phyloP scores from a whole-genome alignment of 139 green algal genomes.

The Chlorella vulgaris region DNA sequence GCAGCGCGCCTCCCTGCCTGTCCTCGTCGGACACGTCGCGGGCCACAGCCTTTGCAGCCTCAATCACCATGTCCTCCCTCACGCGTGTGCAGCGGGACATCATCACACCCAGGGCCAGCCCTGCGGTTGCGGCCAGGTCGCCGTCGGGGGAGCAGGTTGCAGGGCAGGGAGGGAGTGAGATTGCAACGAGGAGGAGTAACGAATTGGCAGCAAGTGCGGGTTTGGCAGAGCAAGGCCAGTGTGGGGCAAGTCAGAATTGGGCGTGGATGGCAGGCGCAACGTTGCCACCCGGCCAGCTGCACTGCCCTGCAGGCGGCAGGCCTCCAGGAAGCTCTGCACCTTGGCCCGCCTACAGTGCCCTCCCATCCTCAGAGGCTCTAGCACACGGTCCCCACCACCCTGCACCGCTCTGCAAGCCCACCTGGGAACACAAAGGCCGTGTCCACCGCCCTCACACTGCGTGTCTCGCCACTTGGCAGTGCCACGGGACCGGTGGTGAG shows the following conservation, averaged over 20 bases:
- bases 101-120: slow-evolving; percentile 66
- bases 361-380: no score
- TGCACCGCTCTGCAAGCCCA: no score
- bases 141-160: neutral
- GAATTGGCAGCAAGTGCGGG: no score
- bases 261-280: no score
- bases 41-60: slow-evolving; percentile 76
- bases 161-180: neutral
- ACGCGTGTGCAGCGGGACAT: slow-evolving; percentile 71
- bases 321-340: no score
- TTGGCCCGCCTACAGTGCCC: no score
- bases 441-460: slow-evolving; percentile 32
- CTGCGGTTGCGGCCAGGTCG: slow-evolving; percentile 46
- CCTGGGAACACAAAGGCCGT: slow-evolving; percentile 56
- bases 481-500: slow-evolving; percentile 1
- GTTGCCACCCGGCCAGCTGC: no score
- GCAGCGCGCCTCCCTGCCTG: slow-evolving; percentile 53
- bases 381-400: no score
- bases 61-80: slow-evolving; percentile 83
- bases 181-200: no score
- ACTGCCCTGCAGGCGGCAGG: no score
- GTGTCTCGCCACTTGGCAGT: neutral
- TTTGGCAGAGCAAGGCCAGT: no score
- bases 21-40: slow-evolving; percentile 72
- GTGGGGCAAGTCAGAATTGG: no score